phyloP scores from a whole-genome alignment of 2,329 filamentous ascomycete species.

The Monilinia fructigena region DNA sequence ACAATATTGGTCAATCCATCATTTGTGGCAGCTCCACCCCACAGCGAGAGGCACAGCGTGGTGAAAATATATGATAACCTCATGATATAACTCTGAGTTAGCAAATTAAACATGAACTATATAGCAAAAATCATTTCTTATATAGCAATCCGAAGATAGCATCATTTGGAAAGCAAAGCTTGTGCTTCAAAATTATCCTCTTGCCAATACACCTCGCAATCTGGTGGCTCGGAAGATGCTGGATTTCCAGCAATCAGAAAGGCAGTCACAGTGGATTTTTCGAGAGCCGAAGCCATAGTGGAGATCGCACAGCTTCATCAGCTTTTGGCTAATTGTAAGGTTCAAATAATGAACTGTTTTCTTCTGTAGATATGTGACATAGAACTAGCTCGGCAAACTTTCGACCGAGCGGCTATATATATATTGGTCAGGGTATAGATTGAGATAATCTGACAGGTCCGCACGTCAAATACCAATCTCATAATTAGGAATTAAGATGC shows the following conservation, averaged over 20 bases:
- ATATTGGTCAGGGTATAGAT: not conserved
- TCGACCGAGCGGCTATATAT: constrained; percentile 14
- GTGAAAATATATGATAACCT: constrained; percentile 32
- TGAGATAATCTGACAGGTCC: constrained; percentile 1
- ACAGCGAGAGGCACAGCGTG: constrained; percentile 32
- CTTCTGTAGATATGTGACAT: constrained; percentile 1
- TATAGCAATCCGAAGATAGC: constrained; percentile 1
- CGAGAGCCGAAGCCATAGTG: not conserved
- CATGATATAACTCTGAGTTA: constrained; percentile 26
- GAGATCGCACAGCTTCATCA: not conserved
- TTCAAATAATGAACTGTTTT: constrained; percentile 1
- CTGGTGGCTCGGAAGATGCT: not conserved
- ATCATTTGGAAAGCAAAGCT: not conserved
- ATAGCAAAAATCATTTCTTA: constrained; percentile 5
- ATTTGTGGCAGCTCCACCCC: constrained; percentile 40
- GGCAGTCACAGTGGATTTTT: constrained; percentile 11
- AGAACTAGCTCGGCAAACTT: constrained; percentile 17
- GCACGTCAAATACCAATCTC: not conserved
- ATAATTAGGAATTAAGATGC: not conserved
- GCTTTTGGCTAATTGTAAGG: constrained; percentile 17
- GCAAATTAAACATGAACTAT: not conserved
- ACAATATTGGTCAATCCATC: constrained; percentile 47
- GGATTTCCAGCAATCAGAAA: constrained; percentile 22
- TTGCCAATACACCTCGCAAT: constrained; percentile 17
- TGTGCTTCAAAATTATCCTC: not conserved